phyloP scores from a whole-genome alignment of 306 rosid species.

The Sindora glabra region DNA sequence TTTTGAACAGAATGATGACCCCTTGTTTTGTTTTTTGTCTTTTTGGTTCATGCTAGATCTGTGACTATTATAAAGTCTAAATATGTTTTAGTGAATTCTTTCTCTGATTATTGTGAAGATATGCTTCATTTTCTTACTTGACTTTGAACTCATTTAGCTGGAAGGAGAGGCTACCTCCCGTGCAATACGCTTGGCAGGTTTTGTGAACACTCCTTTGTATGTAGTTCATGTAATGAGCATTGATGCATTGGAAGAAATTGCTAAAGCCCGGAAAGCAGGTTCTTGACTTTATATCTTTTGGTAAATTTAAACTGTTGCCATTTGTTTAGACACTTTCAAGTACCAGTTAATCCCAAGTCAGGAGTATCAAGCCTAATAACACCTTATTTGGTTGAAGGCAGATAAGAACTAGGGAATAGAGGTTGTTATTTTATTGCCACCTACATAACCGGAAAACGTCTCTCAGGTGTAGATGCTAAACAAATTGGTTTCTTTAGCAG shows the following conservation, averaged over 20 bases:
- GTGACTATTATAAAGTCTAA: too few species aligned
- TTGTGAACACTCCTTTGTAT: constrained; percentile 82
- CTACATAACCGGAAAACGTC: too few species aligned
- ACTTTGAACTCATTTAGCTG: constrained; percentile 40
- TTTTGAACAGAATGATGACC: too few species aligned
- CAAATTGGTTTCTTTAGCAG: too few species aligned
- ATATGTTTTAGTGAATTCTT: not conserved
- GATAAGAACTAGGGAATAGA: too few species aligned
- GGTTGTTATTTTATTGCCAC: too few species aligned
- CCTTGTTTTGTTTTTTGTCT: not conserved
- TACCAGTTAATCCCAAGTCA: too few species aligned
- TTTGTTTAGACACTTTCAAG: too few species aligned
- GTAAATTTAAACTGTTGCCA: not conserved
- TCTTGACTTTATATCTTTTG: constrained; percentile 12
- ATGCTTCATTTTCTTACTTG: constrained; percentile 13
- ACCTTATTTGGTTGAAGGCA: too few species aligned
- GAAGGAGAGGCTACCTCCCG: constrained; percentile 97
- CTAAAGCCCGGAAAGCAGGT: constrained; percentile 88
- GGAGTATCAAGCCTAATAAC: too few species aligned
- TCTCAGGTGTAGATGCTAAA: too few species aligned
- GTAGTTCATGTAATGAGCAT: constrained; percentile 98
- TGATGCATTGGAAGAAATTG: constrained; percentile 95
- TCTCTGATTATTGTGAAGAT: not conserved
- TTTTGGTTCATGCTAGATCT: too few species aligned
- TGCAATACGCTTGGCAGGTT: constrained; percentile 76